These are phyloP conservation scores for Parastagonospora avenae DNA, from an alignment of 2,329 filamentous ascomycete species.

Conservation along the genomic window DNA sequence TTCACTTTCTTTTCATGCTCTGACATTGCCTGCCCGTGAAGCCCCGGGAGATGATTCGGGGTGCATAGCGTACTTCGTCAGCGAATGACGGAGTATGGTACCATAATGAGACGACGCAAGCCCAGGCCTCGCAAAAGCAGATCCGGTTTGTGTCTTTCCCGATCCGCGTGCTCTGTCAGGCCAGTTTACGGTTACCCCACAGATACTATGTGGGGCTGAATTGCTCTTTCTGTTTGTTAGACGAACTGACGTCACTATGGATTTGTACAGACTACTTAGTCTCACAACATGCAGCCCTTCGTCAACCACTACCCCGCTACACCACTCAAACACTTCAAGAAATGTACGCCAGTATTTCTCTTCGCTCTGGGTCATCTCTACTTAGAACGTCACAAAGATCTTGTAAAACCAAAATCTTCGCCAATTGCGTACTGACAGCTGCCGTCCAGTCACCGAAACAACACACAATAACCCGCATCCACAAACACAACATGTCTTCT, in stretches of 20 bases:
- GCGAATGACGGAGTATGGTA: background rate
- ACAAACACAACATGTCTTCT: slow-evolving; percentile 36
- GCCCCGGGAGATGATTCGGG: background rate
- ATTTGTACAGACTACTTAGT: slow-evolving; percentile 13
- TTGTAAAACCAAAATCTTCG: slow-evolving; percentile 10
- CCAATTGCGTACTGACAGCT: slow-evolving; percentile 24
- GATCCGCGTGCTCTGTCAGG: slow-evolving; percentile 1
- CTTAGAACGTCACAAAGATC: slow-evolving; percentile 7
- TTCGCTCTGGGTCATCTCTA: slow-evolving; percentile 4
- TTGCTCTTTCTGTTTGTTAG: background rate
- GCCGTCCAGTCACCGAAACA: slow-evolving; percentile 20
- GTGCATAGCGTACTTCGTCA: background rate
- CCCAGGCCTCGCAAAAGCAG: background rate
- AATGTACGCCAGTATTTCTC: slow-evolving; percentile 19
- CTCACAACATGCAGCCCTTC: slow-evolving; percentile 10
- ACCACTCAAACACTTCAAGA: background rate
- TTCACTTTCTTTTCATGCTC: slow-evolving; percentile 10
- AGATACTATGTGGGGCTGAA: slow-evolving; percentile 1
- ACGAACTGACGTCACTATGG: slow-evolving; percentile 21
- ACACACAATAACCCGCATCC: slow-evolving; percentile 11
- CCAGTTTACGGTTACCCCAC: slow-evolving; percentile 1
- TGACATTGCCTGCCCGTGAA: background rate
- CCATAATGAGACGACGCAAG: background rate
- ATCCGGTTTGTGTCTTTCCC: background rate
- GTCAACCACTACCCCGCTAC: slow-evolving; percentile 6